Evolutionary conservation across 441 rosid genomes (phyloP).

Genomic region (Geranium incanum): DNA sequence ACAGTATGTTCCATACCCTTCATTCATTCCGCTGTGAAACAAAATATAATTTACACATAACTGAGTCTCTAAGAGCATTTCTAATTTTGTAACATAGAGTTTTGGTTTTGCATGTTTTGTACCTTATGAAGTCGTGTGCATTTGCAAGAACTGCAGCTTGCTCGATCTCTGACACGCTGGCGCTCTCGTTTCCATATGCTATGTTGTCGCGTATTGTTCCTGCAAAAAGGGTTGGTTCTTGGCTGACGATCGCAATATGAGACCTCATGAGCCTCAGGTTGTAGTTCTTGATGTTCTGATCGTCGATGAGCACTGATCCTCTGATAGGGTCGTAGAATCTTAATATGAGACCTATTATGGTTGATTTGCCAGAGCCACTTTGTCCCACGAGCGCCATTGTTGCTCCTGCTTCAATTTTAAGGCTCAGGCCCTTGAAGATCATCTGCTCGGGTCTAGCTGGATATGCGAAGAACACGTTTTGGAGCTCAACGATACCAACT

Average conservation of each 20-base stretch:
- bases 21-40: constrained; percentile 43
- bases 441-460: constrained; percentile 51
- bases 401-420: constrained; percentile 41
- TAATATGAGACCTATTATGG: constrained; percentile 47
- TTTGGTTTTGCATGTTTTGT: constrained; percentile 23
- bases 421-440: constrained; percentile 46
- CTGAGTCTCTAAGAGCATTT: background rate
- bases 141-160: constrained; percentile 50
- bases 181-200: constrained; percentile 39
- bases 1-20: constrained; percentile 48
- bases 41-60: background rate
- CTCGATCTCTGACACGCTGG: constrained; percentile 40
- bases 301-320: constrained; percentile 41
- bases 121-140: constrained; percentile 61
- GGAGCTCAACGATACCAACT: constrained; percentile 39
- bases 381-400: constrained; percentile 50
- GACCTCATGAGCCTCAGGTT: constrained; percentile 40
- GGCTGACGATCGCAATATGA: constrained; percentile 56
- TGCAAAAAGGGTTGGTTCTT: constrained; percentile 57
- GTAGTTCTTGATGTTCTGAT: constrained; percentile 41
- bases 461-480: constrained; percentile 48
- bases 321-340: constrained; percentile 53
- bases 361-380: constrained; percentile 62
- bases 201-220: constrained; percentile 55
- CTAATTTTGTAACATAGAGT: background rate